A percentile compares a stretch with the other conserved stretches of the same genome.
These are phyloP conservation scores for Cryphonectria radicalis DNA, from an alignment of 2,329 filamentous ascomycete species.

Conservation along the genomic window DNA sequence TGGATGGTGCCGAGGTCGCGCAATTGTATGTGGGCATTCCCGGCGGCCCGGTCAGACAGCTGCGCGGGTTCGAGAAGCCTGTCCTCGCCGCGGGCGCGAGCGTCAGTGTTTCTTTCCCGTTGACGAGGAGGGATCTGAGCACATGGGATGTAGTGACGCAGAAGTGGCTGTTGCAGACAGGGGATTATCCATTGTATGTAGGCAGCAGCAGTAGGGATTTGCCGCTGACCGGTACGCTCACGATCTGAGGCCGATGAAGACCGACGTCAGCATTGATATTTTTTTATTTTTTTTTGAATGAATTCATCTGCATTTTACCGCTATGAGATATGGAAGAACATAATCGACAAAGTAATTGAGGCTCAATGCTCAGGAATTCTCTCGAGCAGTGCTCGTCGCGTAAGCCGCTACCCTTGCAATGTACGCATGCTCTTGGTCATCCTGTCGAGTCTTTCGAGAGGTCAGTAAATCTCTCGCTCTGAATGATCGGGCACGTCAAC, in stretches of 20 bases:
- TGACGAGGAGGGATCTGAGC: conserved; percentile 65
- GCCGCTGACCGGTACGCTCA: conserved; percentile 52
- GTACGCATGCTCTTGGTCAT: background rate
- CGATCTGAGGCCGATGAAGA: conserved; percentile 17
- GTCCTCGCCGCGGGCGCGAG: conserved; percentile 49
- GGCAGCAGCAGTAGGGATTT: conserved; percentile 52
- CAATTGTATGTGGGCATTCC: conserved; percentile 51
- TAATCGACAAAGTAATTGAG: background rate
- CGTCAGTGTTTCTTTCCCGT: conserved; percentile 48
- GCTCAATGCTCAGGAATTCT: background rate
- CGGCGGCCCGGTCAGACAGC: conserved; percentile 53
- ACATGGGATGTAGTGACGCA: conserved; percentile 63
- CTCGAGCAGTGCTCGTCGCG: background rate
- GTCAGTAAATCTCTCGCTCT: background rate
- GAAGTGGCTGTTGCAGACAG: conserved; percentile 57
- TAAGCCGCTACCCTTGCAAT: background rate
- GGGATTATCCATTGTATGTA: conserved; percentile 46
- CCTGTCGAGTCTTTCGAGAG: background rate
- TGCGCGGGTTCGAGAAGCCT: conserved; percentile 65
- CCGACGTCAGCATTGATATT: background rate
- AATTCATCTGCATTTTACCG: background rate
- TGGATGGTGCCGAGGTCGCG: conserved; percentile 47
- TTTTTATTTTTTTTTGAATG: background rate
- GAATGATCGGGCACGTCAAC: background rate
- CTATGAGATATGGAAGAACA: background rate